Evolutionary conservation across 768 basidiomycete species (phyloP).

Genomic region (Rossbeevera mucosa): DNA sequence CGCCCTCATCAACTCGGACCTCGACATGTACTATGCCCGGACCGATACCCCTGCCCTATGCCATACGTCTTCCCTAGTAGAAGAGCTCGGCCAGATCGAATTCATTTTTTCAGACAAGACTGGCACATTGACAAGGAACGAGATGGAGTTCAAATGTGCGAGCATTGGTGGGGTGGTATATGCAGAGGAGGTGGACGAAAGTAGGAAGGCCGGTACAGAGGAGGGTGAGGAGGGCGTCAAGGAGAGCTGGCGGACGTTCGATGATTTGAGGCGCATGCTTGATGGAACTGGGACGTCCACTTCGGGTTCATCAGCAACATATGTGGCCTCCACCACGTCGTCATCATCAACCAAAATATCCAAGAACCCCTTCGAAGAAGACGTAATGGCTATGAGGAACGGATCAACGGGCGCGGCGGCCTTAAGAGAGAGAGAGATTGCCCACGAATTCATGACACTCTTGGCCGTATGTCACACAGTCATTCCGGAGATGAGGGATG

Average conservation of each 20-base stretch:
- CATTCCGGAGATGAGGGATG: conserved; percentile 87
- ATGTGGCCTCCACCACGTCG: neutral
- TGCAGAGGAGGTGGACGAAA: conserved; percentile 87
- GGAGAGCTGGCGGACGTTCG: conserved; percentile 75
- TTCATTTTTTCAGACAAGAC: conserved; percentile 96
- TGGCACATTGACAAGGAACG: conserved; percentile 92
- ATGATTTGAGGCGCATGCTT: conserved; percentile 58
- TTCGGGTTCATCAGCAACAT: neutral
- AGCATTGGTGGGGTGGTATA: conserved; percentile 87
- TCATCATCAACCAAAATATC: conserved; percentile 18
- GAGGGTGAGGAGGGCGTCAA: conserved; percentile 36
- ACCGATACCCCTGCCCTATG: conserved; percentile 97
- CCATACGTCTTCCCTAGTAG: conserved; percentile 95
- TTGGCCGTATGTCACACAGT: conserved; percentile 97
- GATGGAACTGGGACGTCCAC: conserved; percentile 32
- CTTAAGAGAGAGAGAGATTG: conserved; percentile 43
- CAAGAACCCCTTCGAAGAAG: conserved; percentile 54
- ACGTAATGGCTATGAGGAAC: conserved; percentile 12
- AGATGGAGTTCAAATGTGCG: conserved; percentile 95
- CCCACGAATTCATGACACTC: conserved; percentile 72
- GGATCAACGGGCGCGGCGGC: neutral
- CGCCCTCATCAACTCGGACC: conserved; percentile 92
- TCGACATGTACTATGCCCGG: conserved; percentile 95
- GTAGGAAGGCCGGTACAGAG: conserved; percentile 56
- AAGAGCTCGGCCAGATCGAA: conserved; percentile 97